Conservation (phyloP, 768 basidiomycete species). For the Hypholoma fasciculare region DNA sequence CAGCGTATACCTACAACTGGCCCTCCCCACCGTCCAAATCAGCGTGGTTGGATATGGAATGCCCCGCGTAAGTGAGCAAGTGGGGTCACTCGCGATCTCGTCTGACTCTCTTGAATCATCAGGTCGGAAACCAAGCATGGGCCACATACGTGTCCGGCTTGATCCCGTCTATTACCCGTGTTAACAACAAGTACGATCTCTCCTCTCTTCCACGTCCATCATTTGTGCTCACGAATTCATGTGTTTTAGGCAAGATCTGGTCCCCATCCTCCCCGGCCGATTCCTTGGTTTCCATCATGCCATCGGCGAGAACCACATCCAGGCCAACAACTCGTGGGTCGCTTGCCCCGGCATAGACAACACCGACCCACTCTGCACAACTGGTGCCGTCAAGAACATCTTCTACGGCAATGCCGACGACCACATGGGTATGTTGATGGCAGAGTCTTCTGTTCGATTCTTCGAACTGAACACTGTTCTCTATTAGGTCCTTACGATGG, state of each 20-base stretch:
- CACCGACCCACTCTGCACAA: constrained; percentile 44
- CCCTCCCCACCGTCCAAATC: constrained; percentile 41
- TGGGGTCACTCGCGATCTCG: constrained; percentile 2
- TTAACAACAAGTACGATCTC: constrained; percentile 48
- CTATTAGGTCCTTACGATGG: constrained; percentile 28
- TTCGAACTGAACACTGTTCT: background rate
- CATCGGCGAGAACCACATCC: constrained; percentile 39
- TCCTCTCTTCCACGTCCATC: background rate
- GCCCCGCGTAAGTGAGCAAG: constrained; percentile 34
- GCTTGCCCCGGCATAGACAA: constrained; percentile 68
- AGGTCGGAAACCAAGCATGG: constrained; percentile 52
- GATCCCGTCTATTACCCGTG: constrained; percentile 40
- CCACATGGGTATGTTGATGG: constrained; percentile 40
- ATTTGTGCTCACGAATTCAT: background rate
- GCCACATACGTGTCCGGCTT: constrained; percentile 51
- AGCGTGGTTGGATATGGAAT: constrained; percentile 41
- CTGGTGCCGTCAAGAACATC: constrained; percentile 53
- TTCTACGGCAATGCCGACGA: constrained; percentile 40
- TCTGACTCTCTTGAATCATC: background rate
- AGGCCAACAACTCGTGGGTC: constrained; percentile 44
- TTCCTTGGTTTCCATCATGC: constrained; percentile 48
- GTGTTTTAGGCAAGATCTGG: constrained; percentile 31
- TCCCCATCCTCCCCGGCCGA: constrained; percentile 40
- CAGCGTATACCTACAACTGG: constrained; percentile 52
- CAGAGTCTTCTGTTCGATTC: background rate